Evolutionary conservation across 768 basidiomycete genomes (phyloP).

Genomic region (Serendipita indica): DNA sequence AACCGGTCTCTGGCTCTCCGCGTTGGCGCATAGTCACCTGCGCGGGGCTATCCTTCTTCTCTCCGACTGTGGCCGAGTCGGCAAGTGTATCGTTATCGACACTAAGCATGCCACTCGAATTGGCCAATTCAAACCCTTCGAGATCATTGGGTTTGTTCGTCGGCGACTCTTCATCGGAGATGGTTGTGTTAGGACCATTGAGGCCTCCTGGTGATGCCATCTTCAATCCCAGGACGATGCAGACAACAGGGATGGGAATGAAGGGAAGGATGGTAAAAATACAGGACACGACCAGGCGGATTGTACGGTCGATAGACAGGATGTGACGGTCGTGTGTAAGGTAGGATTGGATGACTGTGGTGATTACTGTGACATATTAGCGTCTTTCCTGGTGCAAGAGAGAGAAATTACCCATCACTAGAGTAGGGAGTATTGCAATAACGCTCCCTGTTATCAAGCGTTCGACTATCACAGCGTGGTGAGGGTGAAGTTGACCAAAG

Average conservation of each 20-base stretch:
- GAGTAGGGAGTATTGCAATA: background rate
- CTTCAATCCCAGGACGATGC: background rate
- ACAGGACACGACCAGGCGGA: background rate
- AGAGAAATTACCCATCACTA: background rate
- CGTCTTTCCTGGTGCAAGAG: background rate
- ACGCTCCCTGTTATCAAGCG: background rate
- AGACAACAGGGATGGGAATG: constrained; percentile 3
- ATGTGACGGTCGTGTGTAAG: background rate
- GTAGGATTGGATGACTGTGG: constrained; percentile 2
- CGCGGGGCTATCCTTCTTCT: background rate
- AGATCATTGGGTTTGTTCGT: background rate
- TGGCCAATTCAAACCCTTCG: background rate
- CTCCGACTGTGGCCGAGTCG: background rate
- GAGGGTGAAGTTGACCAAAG: constrained; percentile 6
- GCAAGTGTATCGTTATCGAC: background rate
- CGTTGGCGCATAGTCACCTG: background rate
- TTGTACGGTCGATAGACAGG: background rate
- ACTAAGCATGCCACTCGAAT: background rate
- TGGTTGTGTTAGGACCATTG: background rate
- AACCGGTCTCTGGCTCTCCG: background rate
- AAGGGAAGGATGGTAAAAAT: background rate
- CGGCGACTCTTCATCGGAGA: background rate
- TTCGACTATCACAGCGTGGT: background rate
- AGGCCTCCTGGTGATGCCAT: background rate
- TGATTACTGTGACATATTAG: background rate